Evolutionary conservation across 2,329 filamentous ascomycete species (phyloP).

Genomic region (Fusarium coicis): DNA sequence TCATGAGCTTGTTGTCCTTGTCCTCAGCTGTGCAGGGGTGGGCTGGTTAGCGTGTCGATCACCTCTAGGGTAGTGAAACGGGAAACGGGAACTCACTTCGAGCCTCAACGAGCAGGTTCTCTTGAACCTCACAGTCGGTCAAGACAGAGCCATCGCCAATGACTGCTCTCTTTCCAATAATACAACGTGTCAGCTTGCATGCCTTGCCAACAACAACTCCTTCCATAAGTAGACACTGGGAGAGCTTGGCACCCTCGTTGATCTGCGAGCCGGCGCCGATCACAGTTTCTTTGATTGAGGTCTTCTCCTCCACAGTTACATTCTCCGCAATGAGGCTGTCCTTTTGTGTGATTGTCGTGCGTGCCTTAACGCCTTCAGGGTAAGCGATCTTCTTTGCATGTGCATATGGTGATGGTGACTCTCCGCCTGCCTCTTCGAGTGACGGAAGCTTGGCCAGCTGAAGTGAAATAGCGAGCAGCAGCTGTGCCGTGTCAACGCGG

Average conservation of each 20-base stretch:
- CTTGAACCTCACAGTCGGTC: constrained; percentile 91
- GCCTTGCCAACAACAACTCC: constrained; percentile 86
- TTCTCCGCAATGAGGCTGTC: constrained; percentile 91
- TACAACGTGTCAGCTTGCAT: constrained; percentile 86
- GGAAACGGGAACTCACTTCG: constrained; percentile 65
- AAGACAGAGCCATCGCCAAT: constrained; percentile 85
- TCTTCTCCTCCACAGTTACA: constrained; percentile 87
- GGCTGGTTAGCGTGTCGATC: constrained; percentile 16
- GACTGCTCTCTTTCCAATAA: constrained; percentile 82
- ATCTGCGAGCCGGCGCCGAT: constrained; percentile 91
- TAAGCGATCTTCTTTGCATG: constrained; percentile 85
- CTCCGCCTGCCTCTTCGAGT: constrained; percentile 69
- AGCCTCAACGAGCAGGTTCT: constrained; percentile 87
- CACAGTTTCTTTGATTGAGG: constrained; percentile 91
- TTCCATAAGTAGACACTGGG: constrained; percentile 93
- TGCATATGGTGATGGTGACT: constrained; percentile 76
- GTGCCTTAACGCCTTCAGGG: constrained; percentile 81
- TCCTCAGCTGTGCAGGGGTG: constrained; percentile 64
- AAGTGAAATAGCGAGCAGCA: constrained; percentile 84
- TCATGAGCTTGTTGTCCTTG: constrained; percentile 75
- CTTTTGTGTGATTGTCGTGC: constrained; percentile 82
- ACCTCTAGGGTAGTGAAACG: constrained; percentile 32
- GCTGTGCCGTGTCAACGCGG: constrained; percentile 86
- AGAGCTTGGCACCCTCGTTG: constrained; percentile 83
- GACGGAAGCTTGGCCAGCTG: constrained; percentile 86